Base-by-base conservation (phyloP, 108 stramenopile species). In the Skeletonema potamos region DNA sequence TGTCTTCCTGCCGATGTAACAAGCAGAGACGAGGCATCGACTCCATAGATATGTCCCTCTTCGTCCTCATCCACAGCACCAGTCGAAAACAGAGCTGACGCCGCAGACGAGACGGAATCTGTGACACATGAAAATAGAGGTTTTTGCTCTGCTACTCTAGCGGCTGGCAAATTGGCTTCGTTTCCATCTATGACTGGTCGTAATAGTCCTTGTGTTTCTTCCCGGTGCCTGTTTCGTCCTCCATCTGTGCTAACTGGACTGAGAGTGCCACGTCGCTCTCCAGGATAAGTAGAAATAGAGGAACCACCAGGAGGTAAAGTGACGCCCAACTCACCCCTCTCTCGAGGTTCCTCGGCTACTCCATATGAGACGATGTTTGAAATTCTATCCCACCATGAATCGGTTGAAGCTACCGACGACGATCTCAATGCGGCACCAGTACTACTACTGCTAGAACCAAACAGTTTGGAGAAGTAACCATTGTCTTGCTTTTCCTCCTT, bases 51-150 rank as follows among this genome's bases (percentile, higher is more conserved):
- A 71, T 90, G 86, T 15, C 84, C 88, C 56, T 89, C 92, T 43
- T 83, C 71, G 58, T 91, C 88, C 29, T 57, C 82, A 9, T 59
- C 56, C 18, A n/a, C 44, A 13, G 6, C 44, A 46, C 82, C 68
- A 36, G 72, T 64, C 8, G 71, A 24, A 56, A 67, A 66, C 5
- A 79, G 58, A 54, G 70, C 73, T 4, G 74, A 73, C 26, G 85
- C 84, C 4, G 88, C 87, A 15, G 70, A 76, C 1, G 76, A 74
- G 3, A 94, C 82, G 17, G 82, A 81, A 80, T 94, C 90, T 54
- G 86, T 81, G 12, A 94, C 87, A 56, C 92, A 94, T 26, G 87
- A 75, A 79, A 94, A 88, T 54, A 93, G 77, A 39, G 87, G 84
- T 29, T 79, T 58, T 29, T 67, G 74, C 70, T 89, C 78, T 15